Evolutionary conservation across 2,329 filamentous ascomycete genomes (phyloP), one percentile per base, ranked within the genome.

Genomic region (Fusarium annulatum): DNA sequence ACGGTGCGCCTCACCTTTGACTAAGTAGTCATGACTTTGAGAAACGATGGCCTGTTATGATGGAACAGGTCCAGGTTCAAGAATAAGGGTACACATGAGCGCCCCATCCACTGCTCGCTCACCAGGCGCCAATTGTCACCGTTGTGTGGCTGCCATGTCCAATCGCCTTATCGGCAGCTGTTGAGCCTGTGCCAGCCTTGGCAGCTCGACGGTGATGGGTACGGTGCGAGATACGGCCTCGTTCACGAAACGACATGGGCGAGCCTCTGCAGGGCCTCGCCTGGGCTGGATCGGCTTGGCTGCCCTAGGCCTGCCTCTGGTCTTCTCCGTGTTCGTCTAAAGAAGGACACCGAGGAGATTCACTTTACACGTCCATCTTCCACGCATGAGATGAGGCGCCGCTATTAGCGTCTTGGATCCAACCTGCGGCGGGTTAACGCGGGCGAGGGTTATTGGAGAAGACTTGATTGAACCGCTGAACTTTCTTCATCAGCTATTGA

Each of bases 141-240:
- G 28, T 62, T 78, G 57, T 72, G 51, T 77, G 76, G 75, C 60
- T 58, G 39, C 41, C 38, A 56, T 62, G 71, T 36, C 73, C 76
- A 78, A 78, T 78, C 73, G 76, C 73, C 73, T 78, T 77, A 78
- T 78, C 76, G 76, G 72, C 76, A 78, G 53, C 76, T 77, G 69
- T 53, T 72, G 66, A 76, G 74, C 67, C 56, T 67, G 70, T 73
- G 42, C 63, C 64, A 69, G 62, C 68, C 73, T 78, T 75, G 76
- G 76, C 73, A 71, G 61, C 33, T 30, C 30, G 43, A 49, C 41
- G 42, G 28, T 43, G 41, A 23, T 43, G 21, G 11, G 16, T 51
- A 75, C 73, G 38, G 73, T 78, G 61, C 61, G 39, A 49, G 56
- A 33, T 72, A 72, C 76, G 38, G 76, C 61, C 26, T 19, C 28